Conservation (phyloP, 2,329 filamentous ascomycete genomes). For the Penicillium sp. region DNA sequence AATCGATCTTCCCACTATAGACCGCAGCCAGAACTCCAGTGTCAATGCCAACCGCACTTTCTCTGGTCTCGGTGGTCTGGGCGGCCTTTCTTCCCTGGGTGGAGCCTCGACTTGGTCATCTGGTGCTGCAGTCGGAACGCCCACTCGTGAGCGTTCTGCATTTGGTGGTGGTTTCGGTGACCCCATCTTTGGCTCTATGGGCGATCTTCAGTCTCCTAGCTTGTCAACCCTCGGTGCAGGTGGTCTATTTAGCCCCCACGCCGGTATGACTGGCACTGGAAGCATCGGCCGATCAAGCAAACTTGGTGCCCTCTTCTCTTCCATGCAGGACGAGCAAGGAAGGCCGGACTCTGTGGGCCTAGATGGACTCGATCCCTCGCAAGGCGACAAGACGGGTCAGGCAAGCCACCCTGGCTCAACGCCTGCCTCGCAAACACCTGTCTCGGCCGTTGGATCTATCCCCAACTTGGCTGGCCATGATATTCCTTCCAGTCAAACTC, state of each 20-base stretch:
- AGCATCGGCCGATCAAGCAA: slow-evolving; percentile 76
- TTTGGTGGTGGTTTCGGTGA: slow-evolving; percentile 54
- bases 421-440: slow-evolving; percentile 37
- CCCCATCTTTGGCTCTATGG: slow-evolving; percentile 69
- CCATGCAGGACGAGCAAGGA: slow-evolving; percentile 63
- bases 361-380: slow-evolving; percentile 46
- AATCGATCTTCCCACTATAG: slow-evolving; percentile 64
- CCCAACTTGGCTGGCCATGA: slow-evolving; percentile 33
- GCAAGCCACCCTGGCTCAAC: slow-evolving; percentile 30
- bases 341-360: slow-evolving; percentile 62
- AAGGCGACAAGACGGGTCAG: slow-evolving; percentile 31
- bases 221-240: slow-evolving; percentile 41
- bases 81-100: slow-evolving; percentile 55
- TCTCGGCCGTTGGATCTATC: slow-evolving; percentile 36
- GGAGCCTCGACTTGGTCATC: slow-evolving; percentile 50
- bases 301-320: slow-evolving; percentile 81
- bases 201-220: slow-evolving; percentile 63
- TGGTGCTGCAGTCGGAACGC: slow-evolving; percentile 72
- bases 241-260: slow-evolving; percentile 63
- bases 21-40: slow-evolving; percentile 91
- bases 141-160: slow-evolving; percentile 57
- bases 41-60: slow-evolving; percentile 72
- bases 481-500: slow-evolving; percentile 32
- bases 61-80: slow-evolving; percentile 54
- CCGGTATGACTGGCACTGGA: slow-evolving; percentile 56